Conservation (phyloP, 2,329 filamentous ascomycete genomes). For the Onygenales sp. region DNA sequence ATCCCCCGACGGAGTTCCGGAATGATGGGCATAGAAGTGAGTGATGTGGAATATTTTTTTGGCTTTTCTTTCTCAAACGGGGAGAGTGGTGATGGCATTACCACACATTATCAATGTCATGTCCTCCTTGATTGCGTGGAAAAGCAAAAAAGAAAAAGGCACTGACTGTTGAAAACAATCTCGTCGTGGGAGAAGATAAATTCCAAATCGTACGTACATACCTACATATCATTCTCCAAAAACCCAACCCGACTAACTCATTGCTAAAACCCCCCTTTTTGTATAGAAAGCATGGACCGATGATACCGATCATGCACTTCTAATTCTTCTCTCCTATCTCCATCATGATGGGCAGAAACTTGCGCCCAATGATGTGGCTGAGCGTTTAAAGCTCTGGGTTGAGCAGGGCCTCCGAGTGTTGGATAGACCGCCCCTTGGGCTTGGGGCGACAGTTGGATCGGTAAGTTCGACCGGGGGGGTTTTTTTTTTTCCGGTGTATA, state of each 20-base stretch:
- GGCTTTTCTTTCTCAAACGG: too few species aligned
- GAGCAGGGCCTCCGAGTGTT: conserved; percentile 38
- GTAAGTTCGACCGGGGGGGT: conserved; percentile 19
- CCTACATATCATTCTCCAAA: too few species aligned
- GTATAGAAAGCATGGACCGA: conserved; percentile 41
- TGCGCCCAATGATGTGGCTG: conserved; percentile 34
- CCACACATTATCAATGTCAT: too few species aligned
- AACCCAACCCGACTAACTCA: too few species aligned
- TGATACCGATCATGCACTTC: conserved; percentile 45
- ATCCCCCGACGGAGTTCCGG: conserved; percentile 11
- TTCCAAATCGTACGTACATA: conserved; percentile 17
- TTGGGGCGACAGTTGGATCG: conserved; percentile 39
- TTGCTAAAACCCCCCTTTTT: neutral
- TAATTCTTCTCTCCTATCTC: conserved; percentile 41
- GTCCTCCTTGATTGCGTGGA: too few species aligned
- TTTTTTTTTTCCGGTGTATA: neutral
- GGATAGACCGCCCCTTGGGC: conserved; percentile 39
- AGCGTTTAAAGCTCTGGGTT: conserved; percentile 40
- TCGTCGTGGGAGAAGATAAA: conserved; percentile 17
- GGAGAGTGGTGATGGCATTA: too few species aligned
- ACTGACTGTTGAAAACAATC: too few species aligned
- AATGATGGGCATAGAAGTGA: conserved; percentile 14
- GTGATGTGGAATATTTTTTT: neutral
- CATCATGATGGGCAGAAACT: conserved; percentile 33
- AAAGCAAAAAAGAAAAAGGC: too few species aligned